These are phyloP conservation scores for Daphne laureola DNA, from an alignment of 441 rosid genomes.

Conservation along the genomic window DNA sequence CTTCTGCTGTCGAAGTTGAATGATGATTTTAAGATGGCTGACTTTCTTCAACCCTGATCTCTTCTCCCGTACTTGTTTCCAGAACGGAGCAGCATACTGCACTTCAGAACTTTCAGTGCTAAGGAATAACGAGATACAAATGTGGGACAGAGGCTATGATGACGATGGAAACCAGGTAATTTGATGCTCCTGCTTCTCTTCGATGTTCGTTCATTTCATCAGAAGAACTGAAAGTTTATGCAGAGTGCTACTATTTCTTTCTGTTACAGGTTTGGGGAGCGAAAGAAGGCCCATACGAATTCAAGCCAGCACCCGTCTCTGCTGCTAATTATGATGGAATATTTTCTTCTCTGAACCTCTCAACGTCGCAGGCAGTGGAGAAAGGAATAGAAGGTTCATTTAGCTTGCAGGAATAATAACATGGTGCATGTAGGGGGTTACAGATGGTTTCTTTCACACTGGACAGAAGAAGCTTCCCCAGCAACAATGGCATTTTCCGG, in stretches of 20 bases:
- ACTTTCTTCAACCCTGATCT: neutral
- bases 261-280: conserved; percentile 76
- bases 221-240: conserved; percentile 1
- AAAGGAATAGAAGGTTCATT: conserved; percentile 78
- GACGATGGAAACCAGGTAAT: conserved; percentile 68
- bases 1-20: too few relatives aligned
- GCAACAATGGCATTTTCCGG: too few relatives aligned
- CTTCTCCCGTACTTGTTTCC: neutral
- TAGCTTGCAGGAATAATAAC: conserved; percentile 54
- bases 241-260: conserved; percentile 2
- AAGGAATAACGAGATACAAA: conserved; percentile 77
- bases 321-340: conserved; percentile 41
- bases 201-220: neutral
- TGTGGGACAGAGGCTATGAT: conserved; percentile 86
- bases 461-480: too few relatives aligned
- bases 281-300: conserved; percentile 73
- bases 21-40: neutral
- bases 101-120: conserved; percentile 55
- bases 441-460: neutral
- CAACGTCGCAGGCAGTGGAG: conserved; percentile 42
- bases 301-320: conserved; percentile 74
- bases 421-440: neutral
- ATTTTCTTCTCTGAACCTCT: conserved; percentile 51
- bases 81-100: conserved; percentile 57
- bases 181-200: neutral